A percentile compares a stretch with the other conserved stretches of the same genome.
phyloP scores from a whole-genome alignment of 73 alveolate genomes.

The Tetrahymena malaccensis region DNA sequence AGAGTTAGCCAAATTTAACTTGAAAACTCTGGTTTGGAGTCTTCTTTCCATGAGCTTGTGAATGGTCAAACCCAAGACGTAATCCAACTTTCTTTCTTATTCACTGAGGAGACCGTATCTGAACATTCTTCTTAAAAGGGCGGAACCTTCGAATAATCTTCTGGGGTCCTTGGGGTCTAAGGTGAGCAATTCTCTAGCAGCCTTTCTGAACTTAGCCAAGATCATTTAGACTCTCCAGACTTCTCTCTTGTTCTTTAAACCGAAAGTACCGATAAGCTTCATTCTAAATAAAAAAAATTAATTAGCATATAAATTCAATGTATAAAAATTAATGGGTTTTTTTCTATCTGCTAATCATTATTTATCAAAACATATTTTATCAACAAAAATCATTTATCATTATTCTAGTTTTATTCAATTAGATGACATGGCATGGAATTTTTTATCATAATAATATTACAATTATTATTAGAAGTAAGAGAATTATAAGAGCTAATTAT shows the following conservation, averaged over 20 bases:
- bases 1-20: constrained; percentile 66
- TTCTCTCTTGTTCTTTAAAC: constrained; percentile 97
- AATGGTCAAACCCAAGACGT: constrained; percentile 90
- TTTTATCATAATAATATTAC: too few relatives aligned
- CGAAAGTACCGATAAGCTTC: constrained; percentile 91
- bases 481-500: too few relatives aligned
- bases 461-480: too few relatives aligned
- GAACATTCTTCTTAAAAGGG: constrained; percentile 94
- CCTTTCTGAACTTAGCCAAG: constrained; percentile 96
- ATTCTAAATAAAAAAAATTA: constrained; percentile 34
- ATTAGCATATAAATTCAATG: neutral
- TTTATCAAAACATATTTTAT: too few relatives aligned
- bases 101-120: constrained; percentile 88
- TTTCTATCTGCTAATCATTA: too few relatives aligned
- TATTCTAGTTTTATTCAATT: too few relatives aligned
- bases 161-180: constrained; percentile 90
- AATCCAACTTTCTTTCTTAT: constrained; percentile 90
- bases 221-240: constrained; percentile 92
- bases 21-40: constrained; percentile 92
- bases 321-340: too few relatives aligned
- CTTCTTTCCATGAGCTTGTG: constrained; percentile 93
- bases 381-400: too few relatives aligned
- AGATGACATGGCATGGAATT: too few relatives aligned
- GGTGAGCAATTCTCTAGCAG: constrained; percentile 95
- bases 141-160: constrained; percentile 92